A percentile compares a stretch with the other conserved stretches of the same genome.
phyloP scores from a whole-genome alignment of 2,329 filamentous ascomycete genomes.

The Harringtonia lauricola region DNA sequence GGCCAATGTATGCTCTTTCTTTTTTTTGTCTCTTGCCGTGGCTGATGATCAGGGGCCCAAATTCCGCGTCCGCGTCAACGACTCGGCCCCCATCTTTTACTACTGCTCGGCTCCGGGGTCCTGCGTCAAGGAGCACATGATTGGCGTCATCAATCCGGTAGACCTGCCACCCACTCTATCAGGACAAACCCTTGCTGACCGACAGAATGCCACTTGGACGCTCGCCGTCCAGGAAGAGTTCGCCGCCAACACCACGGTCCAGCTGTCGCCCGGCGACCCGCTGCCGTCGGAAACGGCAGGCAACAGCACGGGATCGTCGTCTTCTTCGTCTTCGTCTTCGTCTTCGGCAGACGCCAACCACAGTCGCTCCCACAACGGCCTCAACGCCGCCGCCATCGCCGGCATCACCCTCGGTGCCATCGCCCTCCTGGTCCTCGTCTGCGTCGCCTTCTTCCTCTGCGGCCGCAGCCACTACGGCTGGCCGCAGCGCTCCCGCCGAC shows the following conservation, averaged over 20 bases:
- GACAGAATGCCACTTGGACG: conserved; percentile 33
- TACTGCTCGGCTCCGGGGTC: conserved; percentile 59
- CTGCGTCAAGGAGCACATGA: conserved; percentile 57
- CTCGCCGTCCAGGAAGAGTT: conserved; percentile 34
- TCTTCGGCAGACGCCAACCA: not conserved
- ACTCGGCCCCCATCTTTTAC: conserved; percentile 54
- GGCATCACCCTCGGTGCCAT: conserved; percentile 45
- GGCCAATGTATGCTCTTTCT: conserved; percentile 24
- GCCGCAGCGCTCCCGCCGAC: not conserved
- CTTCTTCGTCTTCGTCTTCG: not conserved
- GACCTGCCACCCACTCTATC: conserved; percentile 6
- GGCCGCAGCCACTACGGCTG: conserved; percentile 22
- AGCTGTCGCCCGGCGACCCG: conserved; percentile 44
- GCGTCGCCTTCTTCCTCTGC: conserved; percentile 35
- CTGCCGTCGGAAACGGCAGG: conserved; percentile 30
- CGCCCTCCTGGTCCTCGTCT: conserved; percentile 30
- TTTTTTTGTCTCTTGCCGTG: not conserved
- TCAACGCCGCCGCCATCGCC: conserved; percentile 38
- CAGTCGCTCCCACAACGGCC: conserved; percentile 3
- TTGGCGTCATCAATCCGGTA: conserved; percentile 65
- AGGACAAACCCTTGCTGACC: not conserved
- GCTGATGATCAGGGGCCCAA: conserved; percentile 23
- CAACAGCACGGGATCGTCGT: conserved; percentile 6
- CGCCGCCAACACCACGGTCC: conserved; percentile 35
- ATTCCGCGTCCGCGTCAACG: conserved; percentile 38